Evolutionary conservation across 2,329 filamentous ascomycete genomes (phyloP).

Genomic region (Claviceps capensis): DNA sequence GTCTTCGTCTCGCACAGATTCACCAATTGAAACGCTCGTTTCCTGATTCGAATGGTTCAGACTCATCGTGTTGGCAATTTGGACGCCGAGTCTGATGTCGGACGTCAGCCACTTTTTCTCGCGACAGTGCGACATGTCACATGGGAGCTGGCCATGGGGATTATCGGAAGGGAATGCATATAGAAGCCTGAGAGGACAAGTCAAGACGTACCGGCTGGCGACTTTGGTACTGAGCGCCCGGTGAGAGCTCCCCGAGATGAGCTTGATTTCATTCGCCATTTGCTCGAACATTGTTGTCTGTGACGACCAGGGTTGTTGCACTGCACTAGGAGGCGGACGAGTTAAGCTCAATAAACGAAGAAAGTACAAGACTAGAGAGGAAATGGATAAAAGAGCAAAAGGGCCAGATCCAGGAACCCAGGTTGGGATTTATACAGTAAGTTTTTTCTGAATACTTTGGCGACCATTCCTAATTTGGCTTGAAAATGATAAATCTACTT

Average conservation of each 20-base stretch:
- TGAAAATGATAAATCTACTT: no score
- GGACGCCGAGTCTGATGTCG: constrained; percentile 51
- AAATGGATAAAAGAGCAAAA: no score
- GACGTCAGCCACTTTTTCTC: constrained; percentile 11
- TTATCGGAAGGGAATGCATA: neutral
- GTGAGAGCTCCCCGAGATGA: constrained; percentile 36
- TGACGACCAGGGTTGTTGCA: no score
- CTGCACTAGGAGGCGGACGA: no score
- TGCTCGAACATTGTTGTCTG: constrained; percentile 22
- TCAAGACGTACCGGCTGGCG: constrained; percentile 25
- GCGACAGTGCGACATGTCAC: constrained; percentile 2
- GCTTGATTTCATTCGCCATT: constrained; percentile 41
- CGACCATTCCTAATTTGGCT: no score
- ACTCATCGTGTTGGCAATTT: constrained; percentile 66
- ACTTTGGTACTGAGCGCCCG: constrained; percentile 32
- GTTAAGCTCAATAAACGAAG: no score
- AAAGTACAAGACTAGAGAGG: no score
- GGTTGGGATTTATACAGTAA: no score
- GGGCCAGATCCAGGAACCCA: no score
- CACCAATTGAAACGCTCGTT: constrained; percentile 83
- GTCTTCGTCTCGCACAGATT: constrained; percentile 94
- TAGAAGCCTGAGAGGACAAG: neutral
- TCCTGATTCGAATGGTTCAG: constrained; percentile 80
- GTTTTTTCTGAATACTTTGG: no score
- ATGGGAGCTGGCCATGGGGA: neutral